Base-by-base conservation (phyloP, 331 rosid species). In the Saraca asoca region DNA sequence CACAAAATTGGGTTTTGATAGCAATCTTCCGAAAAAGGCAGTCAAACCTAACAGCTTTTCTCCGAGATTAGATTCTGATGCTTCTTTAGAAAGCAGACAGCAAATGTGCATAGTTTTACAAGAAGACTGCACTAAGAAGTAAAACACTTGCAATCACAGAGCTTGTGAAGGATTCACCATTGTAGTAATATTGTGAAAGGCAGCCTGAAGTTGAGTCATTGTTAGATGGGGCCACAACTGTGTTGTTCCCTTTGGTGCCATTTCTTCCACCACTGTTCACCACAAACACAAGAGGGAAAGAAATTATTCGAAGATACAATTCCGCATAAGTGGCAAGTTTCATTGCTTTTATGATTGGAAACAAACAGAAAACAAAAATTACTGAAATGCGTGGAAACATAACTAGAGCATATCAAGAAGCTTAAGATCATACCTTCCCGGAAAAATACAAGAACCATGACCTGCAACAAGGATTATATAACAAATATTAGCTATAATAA, bases 361-460 rank as follows among this genome's bases (percentile, higher is more conserved):
- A n/a, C n/a, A n/a, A n/a, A n/a, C n/a, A n/a, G n/a, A n/a, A n/a
- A n/a, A n/a, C n/a, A n/a, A n/a, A n/a, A n/a, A n/a, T n/a, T n/a
- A n/a, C n/a, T n/a, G n/a, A n/a, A n/a, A n/a, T n/a, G n/a, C n/a
- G n/a, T n/a, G n/a, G n/a, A n/a, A n/a, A n/a, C n/a, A n/a, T n/a
- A n/a, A n/a, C n/a, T n/a, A n/a, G n/a, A n/a, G n/a, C n/a, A n/a
- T n/a, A n/a, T n/a, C n/a, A n/a, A n/a, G n/a, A n/a, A n/a, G n/a
- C n/a, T n/a, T n/a, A n/a, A n/a, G n/a, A n/a, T n/a, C n/a, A n/a
- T n/a, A n/a, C n/a, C n/a, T n/a, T n/a, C n/a, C n/a, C n/a, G n/a
- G n/a, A n/a, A n/a, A n/a, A n/a, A n/a, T n/a, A 77, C 98, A 91
- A 44, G 96, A 70, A 39, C 92, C 86, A 19, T 89, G 95, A 71